Base-by-base conservation (phyloP, 306 rosid species). In the Adenanthera pavonina region DNA sequence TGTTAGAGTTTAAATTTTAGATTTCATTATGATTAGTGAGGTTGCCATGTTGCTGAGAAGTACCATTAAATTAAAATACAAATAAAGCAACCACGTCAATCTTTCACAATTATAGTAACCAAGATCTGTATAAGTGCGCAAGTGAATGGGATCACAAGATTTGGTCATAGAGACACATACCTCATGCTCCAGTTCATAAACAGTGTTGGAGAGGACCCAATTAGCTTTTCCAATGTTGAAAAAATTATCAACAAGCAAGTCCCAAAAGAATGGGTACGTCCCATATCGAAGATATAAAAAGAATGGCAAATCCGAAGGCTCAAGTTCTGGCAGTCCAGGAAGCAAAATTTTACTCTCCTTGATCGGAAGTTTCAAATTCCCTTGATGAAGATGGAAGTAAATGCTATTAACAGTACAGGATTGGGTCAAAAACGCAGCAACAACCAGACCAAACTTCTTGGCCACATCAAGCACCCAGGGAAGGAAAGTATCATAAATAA, bases 401-500 rank as follows among this genome's bases (percentile, higher is more conserved):
- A 65, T 15, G 20, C 25, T 15, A 14, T 65, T 36, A 7, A 65
- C 47, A 35, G 70, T 17, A 65, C 47, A 65, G 36, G 70, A 36
- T 36, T 65, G 47, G 13, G 70, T 65, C 46, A 36, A 35, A 65
- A 65, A 65, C 47, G 47, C 47, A 35, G 70, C 70, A 65, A 46
- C 70, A 65, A 34, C 0, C 14, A 81, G 10, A 4, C 75, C 83
- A 49, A 81, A 74, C 11, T 61, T 25, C 46, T 78, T 81, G 54
- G 78, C 85, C 49, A 81, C 85, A 3, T 81, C 85, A 3, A 85
- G 85, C 19, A 48, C 75, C 88, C 83, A 85, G 25, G 84, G 76
- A 53, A 82, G 13, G 65, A 82, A 75, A 7, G 82, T 16, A 80
- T 79, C 86, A 51, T 86, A 81, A 5, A 81, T 51, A 35, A 81